Percentiles rank a stretch among this genome's conserved stretches.
phyloP scores from a whole-genome alignment of 2,329 filamentous ascomycete genomes.

The Chaetomium olivaceum region DNA sequence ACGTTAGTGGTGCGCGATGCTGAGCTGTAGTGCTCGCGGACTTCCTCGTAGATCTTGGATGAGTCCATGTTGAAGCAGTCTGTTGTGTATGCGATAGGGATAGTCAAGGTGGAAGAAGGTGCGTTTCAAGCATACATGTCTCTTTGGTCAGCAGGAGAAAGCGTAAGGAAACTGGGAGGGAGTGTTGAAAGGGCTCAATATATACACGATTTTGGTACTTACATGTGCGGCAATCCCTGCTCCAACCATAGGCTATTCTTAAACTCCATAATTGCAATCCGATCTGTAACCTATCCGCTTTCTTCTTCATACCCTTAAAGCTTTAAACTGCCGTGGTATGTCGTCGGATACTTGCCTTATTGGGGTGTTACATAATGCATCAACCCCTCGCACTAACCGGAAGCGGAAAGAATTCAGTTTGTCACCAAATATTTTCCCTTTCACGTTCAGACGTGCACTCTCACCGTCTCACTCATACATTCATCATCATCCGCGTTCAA shows the following conservation, averaged over 20 bases:
- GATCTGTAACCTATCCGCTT: too few species aligned
- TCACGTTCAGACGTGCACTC: background rate
- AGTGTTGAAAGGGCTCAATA: too few species aligned
- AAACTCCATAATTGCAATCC: too few species aligned
- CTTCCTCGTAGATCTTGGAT: slow-evolving; percentile 40
- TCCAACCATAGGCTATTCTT: too few species aligned
- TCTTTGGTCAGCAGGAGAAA: background rate
- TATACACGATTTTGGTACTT: too few species aligned
- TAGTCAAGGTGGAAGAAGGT: background rate
- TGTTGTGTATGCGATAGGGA: rapidly evolving
- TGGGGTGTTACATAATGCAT: background rate
- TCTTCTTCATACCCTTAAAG: background rate
- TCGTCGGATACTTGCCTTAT: slow-evolving; percentile 23
- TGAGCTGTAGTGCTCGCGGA: slow-evolving; percentile 41
- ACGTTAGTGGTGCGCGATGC: slow-evolving; percentile 35
- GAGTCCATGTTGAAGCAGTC: slow-evolving; percentile 27
- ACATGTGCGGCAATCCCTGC: too few species aligned
- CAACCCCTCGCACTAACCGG: slow-evolving; percentile 15
- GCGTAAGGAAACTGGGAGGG: too few species aligned
- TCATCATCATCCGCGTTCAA: background rate
- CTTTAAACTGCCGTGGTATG: background rate
- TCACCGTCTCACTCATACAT: too few species aligned
- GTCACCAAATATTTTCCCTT: slow-evolving; percentile 30
- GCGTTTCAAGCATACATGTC: background rate
- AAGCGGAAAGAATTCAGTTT: slow-evolving; percentile 23